phyloP scores from a whole-genome alignment of 148 eudicot genomes.

The Selenicereus undatus region DNA sequence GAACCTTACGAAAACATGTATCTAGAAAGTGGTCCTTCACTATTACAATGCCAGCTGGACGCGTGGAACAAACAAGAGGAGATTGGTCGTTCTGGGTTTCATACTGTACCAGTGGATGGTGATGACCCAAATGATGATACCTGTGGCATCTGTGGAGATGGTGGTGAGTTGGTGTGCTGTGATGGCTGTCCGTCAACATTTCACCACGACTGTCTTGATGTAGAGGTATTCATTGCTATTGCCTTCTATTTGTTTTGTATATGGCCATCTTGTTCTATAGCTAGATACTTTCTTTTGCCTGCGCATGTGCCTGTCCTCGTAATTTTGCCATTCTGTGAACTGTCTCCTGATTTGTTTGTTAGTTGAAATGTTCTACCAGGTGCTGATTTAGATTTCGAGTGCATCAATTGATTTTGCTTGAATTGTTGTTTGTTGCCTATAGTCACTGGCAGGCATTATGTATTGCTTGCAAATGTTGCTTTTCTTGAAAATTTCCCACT shows the following conservation, averaged over 20 bases:
- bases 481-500: neutral
- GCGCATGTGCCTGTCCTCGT: too few relatives aligned
- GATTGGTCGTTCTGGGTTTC: slow-evolving; percentile 39
- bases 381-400: neutral
- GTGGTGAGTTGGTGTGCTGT: slow-evolving; percentile 93
- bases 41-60: slow-evolving; percentile 56
- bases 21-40: slow-evolving; percentile 57
- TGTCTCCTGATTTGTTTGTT: neutral
- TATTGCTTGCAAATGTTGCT: neutral
- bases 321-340: neutral
- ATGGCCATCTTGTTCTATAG: neutral
- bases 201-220: slow-evolving; percentile 67
- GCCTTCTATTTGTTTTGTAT: slow-evolving; percentile 14
- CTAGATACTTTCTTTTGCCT: neutral
- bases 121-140: slow-evolving; percentile 96
- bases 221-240: slow-evolving; percentile 49
- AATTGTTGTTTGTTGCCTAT: too few relatives aligned
- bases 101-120: slow-evolving; percentile 48
- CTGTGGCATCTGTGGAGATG: slow-evolving; percentile 93
- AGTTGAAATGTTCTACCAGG: neutral
- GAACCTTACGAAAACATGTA: slow-evolving; percentile 50
- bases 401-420: neutral
- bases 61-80: slow-evolving; percentile 69
- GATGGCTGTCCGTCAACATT: slow-evolving; percentile 95
- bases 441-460: neutral